Base-by-base conservation (phyloP, 1,284 basidiomycete species). In the Ganoderma boninense region DNA sequence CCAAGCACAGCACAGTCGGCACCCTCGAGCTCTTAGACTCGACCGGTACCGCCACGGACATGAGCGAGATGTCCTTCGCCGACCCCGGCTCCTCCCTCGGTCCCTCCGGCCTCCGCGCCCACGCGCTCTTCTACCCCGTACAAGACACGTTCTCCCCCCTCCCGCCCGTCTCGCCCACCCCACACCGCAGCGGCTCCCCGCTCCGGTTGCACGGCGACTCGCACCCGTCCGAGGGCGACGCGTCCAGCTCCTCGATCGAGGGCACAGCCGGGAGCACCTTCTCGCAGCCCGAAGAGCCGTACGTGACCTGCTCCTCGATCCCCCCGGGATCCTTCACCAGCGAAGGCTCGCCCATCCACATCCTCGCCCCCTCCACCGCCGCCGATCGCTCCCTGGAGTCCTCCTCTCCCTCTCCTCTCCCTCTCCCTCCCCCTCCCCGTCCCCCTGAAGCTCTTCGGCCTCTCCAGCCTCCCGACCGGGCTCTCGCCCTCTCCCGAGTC, bases 61-160 rank as follows among this genome's bases (percentile, higher is more conserved):
- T 60, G 57, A 60, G 57, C 57, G 57, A 60, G 20, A 35, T 40
- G 32, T 40, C 35, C 20, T 60, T 60, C 57, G 32, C 57, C 20
- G 54, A 57, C 7, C 54, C 57, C 14, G 35, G 35, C 35, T 20
- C 29, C 2, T 10, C n/a, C n/a, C n/a, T 59, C 57, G 18, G 38
- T n/a, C 18, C 29, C 13, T 59, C 57, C 57, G 57, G 40, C 3
- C 57, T 60, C 29, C 35, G 57, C 23, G 8, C 23, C 35, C 20
- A 8, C 20, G 20, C 32, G 0, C 32, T 60, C 10, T 60, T 60
- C 57, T 60, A 23, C 32, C 11, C 20, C 14, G 35, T 10, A 8
- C 7, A 29, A 6, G 32, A 8, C 32, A 8, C 20, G 32, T n/a
- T 40, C 32, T 60, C 57, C 4, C 35, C 57, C 8, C 57, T 20